A percentile compares a stretch with the other conserved stretches of the same genome.
Evolutionary conservation across 2,329 filamentous ascomycete species (phyloP).

Genomic region (Sclerotinia sclerotiorum): DNA sequence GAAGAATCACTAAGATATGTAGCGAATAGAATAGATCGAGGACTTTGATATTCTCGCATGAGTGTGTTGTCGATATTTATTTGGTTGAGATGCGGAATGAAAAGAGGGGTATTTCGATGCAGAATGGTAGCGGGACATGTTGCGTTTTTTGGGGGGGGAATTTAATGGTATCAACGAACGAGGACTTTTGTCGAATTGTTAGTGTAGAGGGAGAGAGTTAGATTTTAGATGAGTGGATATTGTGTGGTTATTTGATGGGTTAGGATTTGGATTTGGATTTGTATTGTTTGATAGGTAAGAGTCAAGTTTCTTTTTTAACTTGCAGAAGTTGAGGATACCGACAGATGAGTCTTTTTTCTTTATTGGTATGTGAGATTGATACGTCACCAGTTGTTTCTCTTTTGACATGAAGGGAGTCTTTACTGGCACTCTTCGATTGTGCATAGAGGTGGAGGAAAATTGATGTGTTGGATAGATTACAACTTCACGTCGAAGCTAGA

Average conservation of each 20-base stretch:
- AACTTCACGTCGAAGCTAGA: background rate
- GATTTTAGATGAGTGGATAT: background rate
- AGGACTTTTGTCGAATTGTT: background rate
- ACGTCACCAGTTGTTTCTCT: background rate
- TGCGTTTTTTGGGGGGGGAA: background rate
- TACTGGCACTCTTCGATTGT: background rate
- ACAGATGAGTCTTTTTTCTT: background rate
- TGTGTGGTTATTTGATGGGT: background rate
- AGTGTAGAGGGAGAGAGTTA: background rate
- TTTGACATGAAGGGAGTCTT: background rate
- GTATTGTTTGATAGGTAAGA: background rate
- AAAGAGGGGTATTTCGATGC: no score
- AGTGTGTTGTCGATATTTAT: conserved; percentile 1
- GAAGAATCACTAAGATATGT: background rate
- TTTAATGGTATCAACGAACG: no score
- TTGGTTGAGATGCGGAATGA: background rate
- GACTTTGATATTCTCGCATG: background rate
- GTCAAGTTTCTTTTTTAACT: background rate
- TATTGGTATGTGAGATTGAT: background rate
- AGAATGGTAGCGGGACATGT: background rate
- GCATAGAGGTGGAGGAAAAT: background rate
- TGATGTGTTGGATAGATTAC: background rate
- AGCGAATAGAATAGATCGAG: background rate
- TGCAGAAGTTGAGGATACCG: background rate
- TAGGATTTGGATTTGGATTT: background rate